Evolutionary conservation across 2,329 filamentous ascomycete genomes (phyloP).

Genomic region (Cladosporium oxysporum): DNA sequence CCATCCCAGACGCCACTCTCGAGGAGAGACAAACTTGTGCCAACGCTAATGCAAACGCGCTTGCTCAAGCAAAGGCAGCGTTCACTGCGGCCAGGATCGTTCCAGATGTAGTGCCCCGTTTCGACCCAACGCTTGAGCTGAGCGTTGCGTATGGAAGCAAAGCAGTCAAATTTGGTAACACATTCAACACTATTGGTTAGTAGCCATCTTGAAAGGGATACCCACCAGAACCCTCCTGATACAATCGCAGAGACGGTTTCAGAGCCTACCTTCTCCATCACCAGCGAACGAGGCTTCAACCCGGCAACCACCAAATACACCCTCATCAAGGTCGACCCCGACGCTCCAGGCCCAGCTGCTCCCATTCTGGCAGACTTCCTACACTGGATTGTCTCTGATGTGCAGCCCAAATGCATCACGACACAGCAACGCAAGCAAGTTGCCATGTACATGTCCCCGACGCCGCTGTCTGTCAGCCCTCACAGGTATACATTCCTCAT

Average conservation of each 20-base stretch:
- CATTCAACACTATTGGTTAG: conserved; percentile 26
- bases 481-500: conserved; percentile 31
- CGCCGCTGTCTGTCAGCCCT: conserved; percentile 24
- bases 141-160: conserved; percentile 26
- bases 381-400: conserved; percentile 28
- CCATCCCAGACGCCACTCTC: conserved; percentile 22
- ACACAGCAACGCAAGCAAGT: conserved; percentile 24
- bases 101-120: conserved; percentile 27
- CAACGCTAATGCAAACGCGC: conserved; percentile 20
- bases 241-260: conserved; percentile 24
- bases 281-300: conserved; percentile 26
- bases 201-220: neutral
- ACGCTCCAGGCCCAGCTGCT: conserved; percentile 26
- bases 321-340: conserved; percentile 31
- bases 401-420: conserved; percentile 29
- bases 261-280: conserved; percentile 28
- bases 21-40: conserved; percentile 23
- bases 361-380: conserved; percentile 26
- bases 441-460: conserved; percentile 25
- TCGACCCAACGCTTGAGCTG: conserved; percentile 23
- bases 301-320: conserved; percentile 31
- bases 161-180: conserved; percentile 28
- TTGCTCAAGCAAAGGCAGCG: conserved; percentile 22
- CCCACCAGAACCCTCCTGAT: neutral
- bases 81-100: conserved; percentile 26